Base-by-base conservation (phyloP, 768 basidiomycete species). In the Punctularia strigosozonata region DNA sequence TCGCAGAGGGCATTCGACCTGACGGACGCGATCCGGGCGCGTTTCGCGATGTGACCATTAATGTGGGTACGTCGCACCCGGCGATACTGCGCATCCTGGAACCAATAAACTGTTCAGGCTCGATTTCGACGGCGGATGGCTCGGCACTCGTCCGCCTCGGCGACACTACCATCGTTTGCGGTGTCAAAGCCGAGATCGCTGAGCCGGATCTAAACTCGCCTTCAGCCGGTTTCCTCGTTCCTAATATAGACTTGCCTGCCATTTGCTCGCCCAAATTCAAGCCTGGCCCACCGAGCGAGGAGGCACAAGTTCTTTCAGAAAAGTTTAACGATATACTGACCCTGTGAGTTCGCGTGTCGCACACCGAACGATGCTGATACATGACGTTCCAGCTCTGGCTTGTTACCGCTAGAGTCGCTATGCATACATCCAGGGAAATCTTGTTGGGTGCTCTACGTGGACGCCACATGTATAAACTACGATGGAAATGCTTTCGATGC, bases 401-500 rank as follows among this genome's bases (percentile, higher is more conserved):
- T 81, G 12, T 46, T 98, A 6, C 65, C 83, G 0, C 68, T 79
- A 2, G 56, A 68, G 2, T 73, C 77, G 4, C 72, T 98, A 3
- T 81, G 80, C 54, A 95, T 99, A 41, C 69, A 83, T 13, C 71
- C 75, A 0, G 78, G 77, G 3, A 86, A 82, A 53, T 71, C 88
- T 0, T 90, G 67, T 0, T 99, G 91, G 90, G 82, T 83, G 21
- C 68, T 98, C n/a, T 98, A 97, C 52, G 70, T 97, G 48, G 95
- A 99, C 47, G 77, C 86, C 21, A 86, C 82, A 1, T 97, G 94
- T 54, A 87, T 99, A 46, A 98, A 95, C 61, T 95, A 94, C 53
- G 92, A 98, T 55, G 95, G 95, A 4, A 98, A 97, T 52, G 83
- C 71, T 1, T 89, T 92, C 43, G 95, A 99, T 47, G 89, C 95